Percentiles rank a stretch among this genome's conserved stretches.
phyloP scores from a whole-genome alignment of 176 grass and related monocot species.

The Eremochloa ophiuroides region DNA sequence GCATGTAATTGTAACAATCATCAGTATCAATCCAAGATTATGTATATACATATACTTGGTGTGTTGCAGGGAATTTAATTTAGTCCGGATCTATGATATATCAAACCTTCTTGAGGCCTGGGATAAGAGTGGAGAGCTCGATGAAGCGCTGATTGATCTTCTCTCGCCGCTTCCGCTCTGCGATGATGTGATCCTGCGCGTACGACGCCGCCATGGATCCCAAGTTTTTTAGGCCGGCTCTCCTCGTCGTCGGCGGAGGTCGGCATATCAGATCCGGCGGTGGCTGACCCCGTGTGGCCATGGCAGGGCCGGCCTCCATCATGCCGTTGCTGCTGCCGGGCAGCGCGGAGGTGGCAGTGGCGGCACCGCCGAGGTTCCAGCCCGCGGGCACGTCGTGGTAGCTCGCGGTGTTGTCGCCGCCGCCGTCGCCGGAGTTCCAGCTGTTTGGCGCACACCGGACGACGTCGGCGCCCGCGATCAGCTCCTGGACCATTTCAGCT shows the following conservation, averaged over 20 bases:
- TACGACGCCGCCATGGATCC: conserved; percentile 17
- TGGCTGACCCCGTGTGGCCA: not conserved
- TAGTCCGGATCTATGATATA: too few relatives aligned
- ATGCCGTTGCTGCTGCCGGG: not conserved
- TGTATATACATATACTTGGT: too few relatives aligned
- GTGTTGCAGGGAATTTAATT: too few relatives aligned
- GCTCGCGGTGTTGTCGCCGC: not conserved
- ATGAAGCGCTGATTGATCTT: conserved; percentile 74
- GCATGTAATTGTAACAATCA: not conserved
- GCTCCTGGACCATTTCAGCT: conserved; percentile 4
- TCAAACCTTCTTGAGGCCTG: conserved; percentile 65
- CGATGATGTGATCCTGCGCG: conserved; percentile 57
- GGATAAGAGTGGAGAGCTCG: conserved; percentile 65
- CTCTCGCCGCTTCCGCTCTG: conserved; percentile 70
- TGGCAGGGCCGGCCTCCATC: not conserved
- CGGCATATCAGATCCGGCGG: not conserved
- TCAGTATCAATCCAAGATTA: not conserved
- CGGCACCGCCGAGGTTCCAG: conserved; percentile 34
- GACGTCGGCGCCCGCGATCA: not conserved
- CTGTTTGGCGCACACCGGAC: not conserved
- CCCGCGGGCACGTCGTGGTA: not conserved
- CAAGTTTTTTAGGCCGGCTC: not conserved
- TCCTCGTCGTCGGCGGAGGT: not conserved
- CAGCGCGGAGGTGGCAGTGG: not conserved
- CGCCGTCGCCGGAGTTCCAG: conserved; percentile 18